A percentile compares a stretch with the other conserved stretches of the same genome.
Conservation (phyloP, 1,284 basidiomycete species). For the Mycena citricolor region DNA sequence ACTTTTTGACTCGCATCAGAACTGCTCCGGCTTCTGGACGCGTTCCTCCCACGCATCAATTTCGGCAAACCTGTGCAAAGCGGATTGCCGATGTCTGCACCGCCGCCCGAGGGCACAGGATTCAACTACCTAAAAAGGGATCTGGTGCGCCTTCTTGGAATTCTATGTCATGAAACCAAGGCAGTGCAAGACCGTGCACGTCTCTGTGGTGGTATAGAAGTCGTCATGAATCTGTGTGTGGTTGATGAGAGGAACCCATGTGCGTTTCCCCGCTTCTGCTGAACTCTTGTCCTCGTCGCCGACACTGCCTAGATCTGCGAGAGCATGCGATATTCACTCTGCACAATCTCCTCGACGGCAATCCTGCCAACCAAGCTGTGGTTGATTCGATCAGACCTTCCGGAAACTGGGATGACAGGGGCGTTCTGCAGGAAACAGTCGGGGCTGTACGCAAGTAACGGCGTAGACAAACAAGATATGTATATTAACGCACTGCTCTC, state of each 20-base stretch:
- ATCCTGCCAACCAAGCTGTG: conserved; percentile 76
- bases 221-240: conserved; percentile 84
- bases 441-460: conserved; percentile 27
- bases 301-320: conserved; percentile 78
- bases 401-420: conserved; percentile 57
- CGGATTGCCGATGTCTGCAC: conserved; percentile 26
- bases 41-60: conserved; percentile 77
- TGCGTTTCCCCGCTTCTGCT: conserved; percentile 35
- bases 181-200: conserved; percentile 74
- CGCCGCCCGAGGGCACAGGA: conserved; percentile 56
- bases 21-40: conserved; percentile 65
- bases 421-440: conserved; percentile 44
- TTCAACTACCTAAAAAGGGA: conserved; percentile 83
- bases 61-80: conserved; percentile 57
- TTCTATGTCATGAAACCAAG: conserved; percentile 63
- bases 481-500: conserved; percentile 4
- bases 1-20: conserved; percentile 43
- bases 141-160: conserved; percentile 77
- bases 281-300: conserved; percentile 9
- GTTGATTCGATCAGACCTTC: conserved; percentile 72
- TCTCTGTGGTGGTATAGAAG: conserved; percentile 67
- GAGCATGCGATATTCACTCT: conserved; percentile 88
- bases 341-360: conserved; percentile 73
- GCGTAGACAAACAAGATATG: conserved; percentile 16
- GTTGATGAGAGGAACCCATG: conserved; percentile 90